phyloP scores from a whole-genome alignment of 805 yeast species.

The Wickerhamiella kurtzmanii region DNA sequence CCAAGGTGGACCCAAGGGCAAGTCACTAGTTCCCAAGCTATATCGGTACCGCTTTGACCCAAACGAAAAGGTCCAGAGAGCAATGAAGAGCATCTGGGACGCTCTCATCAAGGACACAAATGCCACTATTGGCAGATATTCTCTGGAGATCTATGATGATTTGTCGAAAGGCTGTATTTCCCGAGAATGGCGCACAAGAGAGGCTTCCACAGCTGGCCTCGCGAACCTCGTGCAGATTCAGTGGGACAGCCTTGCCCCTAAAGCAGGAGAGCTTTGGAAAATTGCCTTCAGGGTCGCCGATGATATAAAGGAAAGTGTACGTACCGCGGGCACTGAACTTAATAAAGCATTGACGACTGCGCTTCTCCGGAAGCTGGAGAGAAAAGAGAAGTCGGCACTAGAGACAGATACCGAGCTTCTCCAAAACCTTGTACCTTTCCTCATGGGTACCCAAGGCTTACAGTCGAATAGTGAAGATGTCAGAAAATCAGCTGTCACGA shows the following conservation, averaged over 20 bases:
- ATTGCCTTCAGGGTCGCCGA: slow-evolving; percentile 84
- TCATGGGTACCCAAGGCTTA: slow-evolving; percentile 66
- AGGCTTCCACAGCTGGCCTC: slow-evolving; percentile 67
- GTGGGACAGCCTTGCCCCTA: slow-evolving; percentile 4
- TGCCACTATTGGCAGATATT: slow-evolving; percentile 40
- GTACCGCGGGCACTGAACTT: slow-evolving; percentile 61
- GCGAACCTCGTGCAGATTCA: slow-evolving; percentile 45
- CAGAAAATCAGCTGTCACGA: slow-evolving; percentile 58
- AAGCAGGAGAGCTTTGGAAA: slow-evolving; percentile 52
- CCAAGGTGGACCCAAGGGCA: slow-evolving; percentile 36
- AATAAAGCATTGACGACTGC: slow-evolving; percentile 34
- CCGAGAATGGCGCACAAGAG: slow-evolving; percentile 86
- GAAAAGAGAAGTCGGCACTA: slow-evolving; percentile 23
- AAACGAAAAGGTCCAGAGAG: slow-evolving; percentile 50
- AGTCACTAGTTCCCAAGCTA: slow-evolving; percentile 61
- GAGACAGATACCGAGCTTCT: slow-evolving; percentile 37
- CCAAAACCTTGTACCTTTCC: slow-evolving; percentile 55
- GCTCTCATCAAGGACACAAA: slow-evolving; percentile 48
- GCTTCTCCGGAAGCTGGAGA: slow-evolving; percentile 33
- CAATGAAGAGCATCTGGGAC: slow-evolving; percentile 86
- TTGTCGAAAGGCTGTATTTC: slow-evolving; percentile 55
- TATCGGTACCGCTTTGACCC: slow-evolving; percentile 84
- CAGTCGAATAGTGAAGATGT: slow-evolving; percentile 81
- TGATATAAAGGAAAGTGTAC: slow-evolving; percentile 86
- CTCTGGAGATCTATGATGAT: slow-evolving; percentile 49